Evolutionary conservation across 345 rosid species (phyloP).

Genomic region (Cardamine resedifolia): DNA sequence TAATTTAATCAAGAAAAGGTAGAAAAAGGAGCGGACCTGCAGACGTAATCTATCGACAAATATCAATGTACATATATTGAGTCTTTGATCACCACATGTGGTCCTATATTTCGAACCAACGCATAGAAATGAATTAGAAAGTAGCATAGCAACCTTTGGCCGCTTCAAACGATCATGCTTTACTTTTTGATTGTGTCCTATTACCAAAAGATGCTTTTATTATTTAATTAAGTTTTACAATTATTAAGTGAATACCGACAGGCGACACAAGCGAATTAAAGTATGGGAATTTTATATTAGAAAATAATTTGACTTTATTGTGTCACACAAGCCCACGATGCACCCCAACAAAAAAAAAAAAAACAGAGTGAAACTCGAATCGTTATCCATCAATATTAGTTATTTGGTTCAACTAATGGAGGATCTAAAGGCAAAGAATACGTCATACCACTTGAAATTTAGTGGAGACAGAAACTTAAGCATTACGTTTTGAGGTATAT

Average conservation of each 20-base stretch:
- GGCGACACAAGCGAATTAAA: constrained; percentile 24
- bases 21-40: constrained; percentile 36
- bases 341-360: neutral
- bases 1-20: constrained; percentile 33
- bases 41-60: constrained; percentile 39
- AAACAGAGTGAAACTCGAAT: constrained; percentile 41
- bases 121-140: constrained; percentile 25
- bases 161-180: constrained; percentile 48
- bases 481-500: constrained; percentile 42
- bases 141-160: constrained; percentile 47
- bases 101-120: constrained; percentile 42
- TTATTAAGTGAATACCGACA: constrained; percentile 38
- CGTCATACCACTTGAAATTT: constrained; percentile 56
- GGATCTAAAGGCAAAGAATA: constrained; percentile 47
- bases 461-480: constrained; percentile 51
- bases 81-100: constrained; percentile 36
- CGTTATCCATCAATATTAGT: constrained; percentile 59
- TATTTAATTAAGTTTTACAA: constrained; percentile 12
- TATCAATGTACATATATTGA: constrained; percentile 24
- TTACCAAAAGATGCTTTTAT: constrained; percentile 37
- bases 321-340: constrained; percentile 36
- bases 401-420: constrained; percentile 48
- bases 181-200: constrained; percentile 31
- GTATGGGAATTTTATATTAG: constrained; percentile 14
- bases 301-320: constrained; percentile 31